Conservation (phyloP, 164 flowering plant genomes). For the Saururus chinensis region DNA sequence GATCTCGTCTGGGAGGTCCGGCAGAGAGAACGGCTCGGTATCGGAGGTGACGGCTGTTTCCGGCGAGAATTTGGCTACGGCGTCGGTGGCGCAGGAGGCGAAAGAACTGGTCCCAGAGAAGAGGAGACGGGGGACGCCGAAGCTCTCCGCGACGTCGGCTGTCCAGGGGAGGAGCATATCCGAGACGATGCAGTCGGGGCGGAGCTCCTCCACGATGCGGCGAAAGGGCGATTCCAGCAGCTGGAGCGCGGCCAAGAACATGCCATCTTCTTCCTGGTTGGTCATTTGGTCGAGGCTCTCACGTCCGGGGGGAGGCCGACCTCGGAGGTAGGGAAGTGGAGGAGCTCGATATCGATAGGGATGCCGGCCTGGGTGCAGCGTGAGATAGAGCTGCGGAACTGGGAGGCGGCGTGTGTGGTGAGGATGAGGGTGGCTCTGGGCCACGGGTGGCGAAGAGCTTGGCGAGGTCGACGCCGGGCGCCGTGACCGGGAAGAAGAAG, state of each 20-base stretch:
- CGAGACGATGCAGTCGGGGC: conserved; percentile 39
- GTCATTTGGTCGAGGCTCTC: conserved; percentile 14
- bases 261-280: neutral
- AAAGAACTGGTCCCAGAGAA: conserved; percentile 40
- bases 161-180: conserved; percentile 59
- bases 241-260: conserved; percentile 13
- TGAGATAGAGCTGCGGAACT: conserved; percentile 14
- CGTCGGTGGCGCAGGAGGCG: conserved; percentile 16
- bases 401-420: conserved; percentile 25
- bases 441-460: conserved; percentile 35
- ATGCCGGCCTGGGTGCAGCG: conserved; percentile 5
- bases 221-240: conserved; percentile 30
- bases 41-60: conserved; percentile 22
- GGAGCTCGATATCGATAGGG: conserved; percentile 8
- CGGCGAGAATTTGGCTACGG: conserved; percentile 20
- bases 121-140: conserved; percentile 36
- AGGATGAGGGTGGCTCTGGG: conserved; percentile 34
- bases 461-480: conserved; percentile 45
- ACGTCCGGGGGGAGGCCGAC: conserved; percentile 28
- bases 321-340: conserved; percentile 23
- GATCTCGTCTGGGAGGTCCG: conserved; percentile 29
- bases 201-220: conserved; percentile 13
- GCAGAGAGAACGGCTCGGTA: conserved; percentile 28
- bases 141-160: conserved; percentile 20
- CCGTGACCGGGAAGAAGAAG: conserved; percentile 38